Base-by-base conservation (phyloP, 2,329 filamentous ascomycete species). In the Apiospora koreana region DNA sequence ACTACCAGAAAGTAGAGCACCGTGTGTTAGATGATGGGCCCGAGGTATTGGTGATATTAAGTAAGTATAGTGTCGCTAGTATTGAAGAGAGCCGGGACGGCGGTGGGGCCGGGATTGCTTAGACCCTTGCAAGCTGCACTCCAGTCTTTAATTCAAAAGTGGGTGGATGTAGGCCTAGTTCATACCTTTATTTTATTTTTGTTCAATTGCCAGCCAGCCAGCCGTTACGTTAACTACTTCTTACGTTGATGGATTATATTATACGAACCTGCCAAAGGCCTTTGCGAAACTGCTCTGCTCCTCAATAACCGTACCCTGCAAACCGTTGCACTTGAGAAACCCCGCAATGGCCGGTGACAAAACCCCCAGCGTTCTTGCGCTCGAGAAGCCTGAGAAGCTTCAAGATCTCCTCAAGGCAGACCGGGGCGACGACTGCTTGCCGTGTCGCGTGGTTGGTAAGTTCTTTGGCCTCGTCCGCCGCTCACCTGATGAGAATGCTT, bases 371-470 rank as follows among this genome's bases (percentile, higher is more conserved):
- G 77, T 89, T 64, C 82, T 86, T 68, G 80, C 84, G 65, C 84
- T 89, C 69, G 87, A 91, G 73, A 86, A 86, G 76, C 89, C 89
- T 1, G 89, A 92, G 78, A 88, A 87, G 72, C 85, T 89, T 67
- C 81, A 93, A 73, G 87, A 84, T 28, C 82, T 90, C 50, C 80
- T 90, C 45, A 86, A 86, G 71, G 79, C 86, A 75, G 87, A 89
- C 76, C 83, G 86, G 31, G 85, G 83, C 71, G 87, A 91, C 54
- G 89, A 95, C 81, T 95, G 93, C 80, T 83, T 89, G 50, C 84
- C 91, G 43, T 96, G 93, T 83, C 88, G 88, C 77, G 80, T 94
- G 41, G 85, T 94, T 68, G 93, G 93, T 94, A 82, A 77, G 86
- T 84, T 54, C 48, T 31, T 31, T 31, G 48, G 25, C 25, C 14